A percentile compares a stretch with the other conserved stretches of the same genome.
Conservation (phyloP, 331 rosid species). For the Malus hybrid region DNA sequence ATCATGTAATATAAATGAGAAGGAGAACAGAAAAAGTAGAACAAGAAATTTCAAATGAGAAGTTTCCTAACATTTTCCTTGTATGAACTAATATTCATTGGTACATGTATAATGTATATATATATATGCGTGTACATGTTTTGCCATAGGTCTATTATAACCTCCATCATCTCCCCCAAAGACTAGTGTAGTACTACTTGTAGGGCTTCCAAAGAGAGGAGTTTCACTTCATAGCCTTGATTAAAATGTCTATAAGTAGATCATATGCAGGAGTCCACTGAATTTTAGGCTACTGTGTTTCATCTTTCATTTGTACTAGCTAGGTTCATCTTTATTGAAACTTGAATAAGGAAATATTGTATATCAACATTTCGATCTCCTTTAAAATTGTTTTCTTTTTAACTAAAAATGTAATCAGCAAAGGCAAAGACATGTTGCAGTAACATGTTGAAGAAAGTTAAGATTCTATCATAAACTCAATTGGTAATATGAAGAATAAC, state of each 20-base stretch:
- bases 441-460: too few relatives aligned
- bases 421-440: neutral
- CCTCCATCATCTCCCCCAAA: too few relatives aligned
- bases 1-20: neutral
- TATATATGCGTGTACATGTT: too few relatives aligned
- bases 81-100: too few relatives aligned
- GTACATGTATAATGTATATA: too few relatives aligned
- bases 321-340: neutral
- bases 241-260: neutral
- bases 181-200: neutral
- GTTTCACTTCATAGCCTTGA: neutral
- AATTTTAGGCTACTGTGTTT: neutral
- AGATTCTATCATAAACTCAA: accelerated
- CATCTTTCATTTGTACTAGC: neutral
- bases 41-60: neutral
- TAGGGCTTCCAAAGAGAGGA: neutral
- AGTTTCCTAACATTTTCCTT: neutral
- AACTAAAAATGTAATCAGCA: too few relatives aligned
- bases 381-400: neutral
- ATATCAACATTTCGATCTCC: neutral
- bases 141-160: too few relatives aligned
- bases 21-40: neutral
- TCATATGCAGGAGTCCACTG: neutral
- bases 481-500: too few relatives aligned
- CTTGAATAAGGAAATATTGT: neutral